Evolutionary conservation across 768 basidiomycete genomes (phyloP).

Genomic region (Phylloporus rhodoxanthus): DNA sequence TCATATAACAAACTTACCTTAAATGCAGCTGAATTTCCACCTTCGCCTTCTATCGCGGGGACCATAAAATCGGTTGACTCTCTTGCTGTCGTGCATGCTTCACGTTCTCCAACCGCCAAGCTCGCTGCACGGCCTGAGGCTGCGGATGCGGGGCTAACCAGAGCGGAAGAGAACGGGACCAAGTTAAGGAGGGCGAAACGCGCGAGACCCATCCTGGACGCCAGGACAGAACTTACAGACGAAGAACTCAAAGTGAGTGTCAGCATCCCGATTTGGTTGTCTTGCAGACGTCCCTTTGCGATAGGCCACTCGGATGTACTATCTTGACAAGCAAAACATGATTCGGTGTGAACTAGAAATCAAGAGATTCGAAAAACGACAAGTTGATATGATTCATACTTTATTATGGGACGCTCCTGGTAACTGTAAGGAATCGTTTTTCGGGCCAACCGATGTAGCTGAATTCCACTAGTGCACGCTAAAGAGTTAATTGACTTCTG

Average conservation of each 20-base stretch:
- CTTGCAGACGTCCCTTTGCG: neutral
- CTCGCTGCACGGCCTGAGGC: neutral
- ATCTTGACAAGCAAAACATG: conserved; percentile 54
- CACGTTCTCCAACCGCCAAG: conserved; percentile 4
- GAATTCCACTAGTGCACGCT: conserved; percentile 48
- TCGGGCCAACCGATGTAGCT: neutral
- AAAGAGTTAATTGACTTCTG: conserved; percentile 68
- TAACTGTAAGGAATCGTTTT: conserved; percentile 44
- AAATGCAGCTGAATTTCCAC: conserved; percentile 3
- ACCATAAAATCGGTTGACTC: conserved; percentile 4
- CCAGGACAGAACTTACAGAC: conserved; percentile 74
- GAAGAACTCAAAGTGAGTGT: conserved; percentile 65
- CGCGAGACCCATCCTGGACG: conserved; percentile 56
- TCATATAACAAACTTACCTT: neutral
- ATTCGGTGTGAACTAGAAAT: conserved; percentile 45
- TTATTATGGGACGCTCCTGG: conserved; percentile 63
- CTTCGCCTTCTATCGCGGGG: conserved; percentile 1
- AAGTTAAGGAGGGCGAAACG: conserved; percentile 42
- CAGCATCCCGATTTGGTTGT: neutral
- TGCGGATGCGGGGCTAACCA: neutral
- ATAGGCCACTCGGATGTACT: conserved; percentile 59
- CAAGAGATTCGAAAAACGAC: conserved; percentile 54
- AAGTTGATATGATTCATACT: conserved; percentile 48
- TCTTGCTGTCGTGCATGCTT: neutral
- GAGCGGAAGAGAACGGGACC: neutral